Evolutionary conservation across 1,284 basidiomycete genomes (phyloP).

Genomic region (Melampsora americana): DNA sequence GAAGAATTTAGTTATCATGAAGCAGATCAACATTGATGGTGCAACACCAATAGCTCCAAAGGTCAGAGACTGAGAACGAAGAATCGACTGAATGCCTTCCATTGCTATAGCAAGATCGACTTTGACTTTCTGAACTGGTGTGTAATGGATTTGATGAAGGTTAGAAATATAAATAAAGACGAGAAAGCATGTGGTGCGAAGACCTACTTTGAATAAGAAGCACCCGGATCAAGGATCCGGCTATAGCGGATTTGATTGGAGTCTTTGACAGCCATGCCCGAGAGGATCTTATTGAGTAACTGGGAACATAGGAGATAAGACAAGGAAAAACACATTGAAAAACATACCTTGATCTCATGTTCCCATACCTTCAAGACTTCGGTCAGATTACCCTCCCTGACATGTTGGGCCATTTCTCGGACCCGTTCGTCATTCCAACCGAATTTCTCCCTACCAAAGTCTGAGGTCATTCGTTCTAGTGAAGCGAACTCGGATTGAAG

Average conservation of each 20-base stretch:
- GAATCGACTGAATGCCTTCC: constrained; percentile 80
- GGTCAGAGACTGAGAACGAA: constrained; percentile 91
- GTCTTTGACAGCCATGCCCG: constrained; percentile 52
- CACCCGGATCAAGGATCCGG: constrained; percentile 77
- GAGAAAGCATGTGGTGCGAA: constrained; percentile 51
- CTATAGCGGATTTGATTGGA: constrained; percentile 75
- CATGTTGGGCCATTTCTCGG: constrained; percentile 64
- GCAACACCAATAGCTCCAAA: constrained; percentile 97
- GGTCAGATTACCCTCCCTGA: constrained; percentile 79
- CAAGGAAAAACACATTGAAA: neutral
- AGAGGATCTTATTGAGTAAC: constrained; percentile 6
- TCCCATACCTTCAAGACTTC: constrained; percentile 85
- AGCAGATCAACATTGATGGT: constrained; percentile 77
- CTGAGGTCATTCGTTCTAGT: constrained; percentile 85
- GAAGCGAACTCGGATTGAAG: constrained; percentile 59
- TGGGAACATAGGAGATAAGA: neutral
- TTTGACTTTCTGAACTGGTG: constrained; percentile 39
- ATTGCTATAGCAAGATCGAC: constrained; percentile 80
- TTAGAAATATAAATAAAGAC: neutral
- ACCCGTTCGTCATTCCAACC: constrained; percentile 65
- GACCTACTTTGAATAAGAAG: constrained; percentile 95
- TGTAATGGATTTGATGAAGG: neutral
- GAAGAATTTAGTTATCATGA: constrained; percentile 59
- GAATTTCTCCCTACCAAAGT: constrained; percentile 76
- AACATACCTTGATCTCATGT: constrained; percentile 70